Percentiles rank a stretch among this genome's conserved stretches.
These are phyloP conservation scores for Myotisia sp. DNA, from an alignment of 2,329 filamentous ascomycete species.

Conservation along the genomic window DNA sequence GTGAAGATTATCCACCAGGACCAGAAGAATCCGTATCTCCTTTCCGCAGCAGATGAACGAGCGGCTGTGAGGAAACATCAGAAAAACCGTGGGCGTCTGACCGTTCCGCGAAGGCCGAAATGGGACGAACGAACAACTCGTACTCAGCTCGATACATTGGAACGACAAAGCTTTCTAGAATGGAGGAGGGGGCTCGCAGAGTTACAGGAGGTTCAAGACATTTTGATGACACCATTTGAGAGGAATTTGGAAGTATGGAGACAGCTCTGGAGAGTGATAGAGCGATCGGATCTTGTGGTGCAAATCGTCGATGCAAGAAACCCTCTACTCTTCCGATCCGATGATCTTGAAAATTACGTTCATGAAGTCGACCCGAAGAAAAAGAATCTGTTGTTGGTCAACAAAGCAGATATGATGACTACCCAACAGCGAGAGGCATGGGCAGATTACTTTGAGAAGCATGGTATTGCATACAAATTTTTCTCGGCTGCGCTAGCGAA, in stretches of 20 bases:
- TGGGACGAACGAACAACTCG: constrained; percentile 82
- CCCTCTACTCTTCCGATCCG: constrained; percentile 82
- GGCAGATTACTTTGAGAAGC: constrained; percentile 71
- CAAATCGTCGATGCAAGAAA: constrained; percentile 98
- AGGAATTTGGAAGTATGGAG: constrained; percentile 95
- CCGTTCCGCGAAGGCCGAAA: constrained; percentile 73
- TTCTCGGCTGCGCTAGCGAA: constrained; percentile 91
- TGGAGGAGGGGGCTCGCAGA: constrained; percentile 88
- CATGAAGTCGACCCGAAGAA: constrained; percentile 82
- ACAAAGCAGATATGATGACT: constrained; percentile 99
- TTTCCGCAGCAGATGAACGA: constrained; percentile 73
- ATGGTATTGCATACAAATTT: constrained; percentile 80
- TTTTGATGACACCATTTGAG: constrained; percentile 96
- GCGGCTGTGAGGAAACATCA: constrained; percentile 66
- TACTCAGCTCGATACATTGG: constrained; percentile 61
- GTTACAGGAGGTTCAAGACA: constrained; percentile 80
- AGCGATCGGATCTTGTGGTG: constrained; percentile 85
- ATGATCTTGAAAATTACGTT: constrained; percentile 86
- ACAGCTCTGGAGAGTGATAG: constrained; percentile 94
- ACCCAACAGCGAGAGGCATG: constrained; percentile 64
- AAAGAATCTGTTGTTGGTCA: constrained; percentile 82
- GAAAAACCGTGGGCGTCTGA: constrained; percentile 62
- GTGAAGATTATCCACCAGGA: constrained; percentile 97
- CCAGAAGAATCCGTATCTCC: constrained; percentile 85
- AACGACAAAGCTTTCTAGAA: constrained; percentile 66